These are phyloP conservation scores for Tolypocladium capitatum DNA, from an alignment of 2,329 filamentous ascomycete species.

Conservation along the genomic window DNA sequence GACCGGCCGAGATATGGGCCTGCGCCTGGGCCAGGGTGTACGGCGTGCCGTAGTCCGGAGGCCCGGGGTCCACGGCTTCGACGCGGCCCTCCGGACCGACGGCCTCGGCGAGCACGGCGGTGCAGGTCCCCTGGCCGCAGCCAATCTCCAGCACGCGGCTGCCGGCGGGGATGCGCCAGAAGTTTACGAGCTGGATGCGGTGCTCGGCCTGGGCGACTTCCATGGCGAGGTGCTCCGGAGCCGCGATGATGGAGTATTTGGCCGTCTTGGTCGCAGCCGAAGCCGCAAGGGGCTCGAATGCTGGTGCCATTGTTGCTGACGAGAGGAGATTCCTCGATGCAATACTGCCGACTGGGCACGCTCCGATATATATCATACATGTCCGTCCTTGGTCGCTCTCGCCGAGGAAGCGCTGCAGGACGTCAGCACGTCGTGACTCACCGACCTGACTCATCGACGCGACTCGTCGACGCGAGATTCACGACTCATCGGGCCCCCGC, in stretches of 20 bases:
- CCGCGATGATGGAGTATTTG: background rate
- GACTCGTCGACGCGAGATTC: too few relatives aligned
- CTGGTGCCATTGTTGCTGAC: background rate
- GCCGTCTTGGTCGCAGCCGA: background rate
- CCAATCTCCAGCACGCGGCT: conserved; percentile 40
- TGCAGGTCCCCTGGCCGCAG: conserved; percentile 47
- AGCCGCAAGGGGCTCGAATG: background rate
- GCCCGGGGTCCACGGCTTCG: conserved; percentile 38
- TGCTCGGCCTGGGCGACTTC: conserved; percentile 17
- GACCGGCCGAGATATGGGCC: conserved; percentile 23
- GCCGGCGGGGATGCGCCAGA: conserved; percentile 23
- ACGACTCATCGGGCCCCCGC: too few relatives aligned
- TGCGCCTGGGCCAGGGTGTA: conserved; percentile 37
- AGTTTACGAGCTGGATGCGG: conserved; percentile 20
- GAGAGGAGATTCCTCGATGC: background rate
- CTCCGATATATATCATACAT: background rate
- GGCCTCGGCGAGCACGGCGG: conserved; percentile 35
- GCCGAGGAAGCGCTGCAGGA: background rate
- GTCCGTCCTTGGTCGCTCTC: too few relatives aligned
- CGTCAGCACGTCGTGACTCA: background rate
- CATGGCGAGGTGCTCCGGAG: conserved; percentile 4
- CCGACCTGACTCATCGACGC: too few relatives aligned
- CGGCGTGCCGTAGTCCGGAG: conserved; percentile 34
- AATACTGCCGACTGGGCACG: background rate
- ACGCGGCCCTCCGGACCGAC: conserved; percentile 30